Evolutionary conservation across 495 filamentous ascomycete species (phyloP).

Genomic region (Choiromyces venosus): DNA sequence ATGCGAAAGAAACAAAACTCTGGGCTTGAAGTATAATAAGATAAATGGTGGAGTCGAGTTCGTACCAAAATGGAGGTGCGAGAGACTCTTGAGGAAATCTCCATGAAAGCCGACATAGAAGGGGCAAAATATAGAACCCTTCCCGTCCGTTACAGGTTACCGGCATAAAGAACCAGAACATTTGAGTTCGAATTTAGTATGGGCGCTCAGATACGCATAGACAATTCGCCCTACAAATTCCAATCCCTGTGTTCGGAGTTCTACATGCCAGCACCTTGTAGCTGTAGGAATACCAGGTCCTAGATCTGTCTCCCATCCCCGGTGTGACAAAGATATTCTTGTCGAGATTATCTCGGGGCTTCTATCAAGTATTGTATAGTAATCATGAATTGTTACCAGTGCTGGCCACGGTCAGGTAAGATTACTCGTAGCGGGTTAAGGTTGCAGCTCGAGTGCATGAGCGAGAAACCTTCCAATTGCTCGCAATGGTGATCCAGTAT

Average conservation of each 20-base stretch:
- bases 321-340: neutral
- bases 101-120: neutral
- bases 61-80: neutral
- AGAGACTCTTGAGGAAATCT: neutral
- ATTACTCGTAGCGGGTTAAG: neutral
- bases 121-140: neutral
- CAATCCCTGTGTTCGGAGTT: no score
- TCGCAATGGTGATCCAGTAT: neutral
- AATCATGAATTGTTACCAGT: neutral
- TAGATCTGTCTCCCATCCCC: neutral
- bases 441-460: neutral
- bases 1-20: neutral
- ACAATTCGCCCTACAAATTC: no score
- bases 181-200: no score
- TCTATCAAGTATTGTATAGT: no score
- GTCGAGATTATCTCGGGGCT: neutral
- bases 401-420: neutral
- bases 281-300: neutral
- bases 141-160: neutral
- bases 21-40: neutral
- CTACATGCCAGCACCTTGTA: no score
- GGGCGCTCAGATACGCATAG: no score
- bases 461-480: neutral
- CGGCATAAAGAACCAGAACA: no score
- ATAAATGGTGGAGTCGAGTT: neutral